phyloP scores from a whole-genome alignment of 768 basidiomycete genomes.

The Hydnomerulius pinastri region DNA sequence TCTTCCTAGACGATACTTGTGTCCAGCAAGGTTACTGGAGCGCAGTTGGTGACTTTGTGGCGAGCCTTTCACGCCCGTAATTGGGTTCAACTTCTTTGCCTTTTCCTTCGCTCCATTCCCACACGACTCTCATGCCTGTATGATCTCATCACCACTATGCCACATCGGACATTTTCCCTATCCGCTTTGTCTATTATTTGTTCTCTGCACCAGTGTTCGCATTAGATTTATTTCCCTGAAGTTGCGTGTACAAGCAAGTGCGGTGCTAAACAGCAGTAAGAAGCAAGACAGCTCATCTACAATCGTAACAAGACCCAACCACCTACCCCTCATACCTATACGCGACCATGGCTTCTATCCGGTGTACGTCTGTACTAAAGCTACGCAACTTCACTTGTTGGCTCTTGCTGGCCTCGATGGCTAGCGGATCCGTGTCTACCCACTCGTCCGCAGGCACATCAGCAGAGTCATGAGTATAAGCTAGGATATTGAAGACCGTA shows the following conservation, averaged over 20 bases:
- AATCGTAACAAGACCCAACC: neutral
- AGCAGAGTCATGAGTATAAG: conserved; percentile 90
- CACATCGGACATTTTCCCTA: neutral
- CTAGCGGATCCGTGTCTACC: conserved; percentile 92
- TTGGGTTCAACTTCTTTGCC: neutral
- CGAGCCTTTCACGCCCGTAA: conserved; percentile 20
- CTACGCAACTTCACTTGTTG: conserved; percentile 93
- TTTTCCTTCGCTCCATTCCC: neutral
- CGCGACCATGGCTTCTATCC: conserved; percentile 97
- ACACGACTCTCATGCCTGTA: neutral
- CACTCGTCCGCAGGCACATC: conserved; percentile 93
- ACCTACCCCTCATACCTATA: conserved; percentile 85
- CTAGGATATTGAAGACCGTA: conserved; percentile 96
- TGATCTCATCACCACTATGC: neutral
- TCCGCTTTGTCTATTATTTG: neutral
- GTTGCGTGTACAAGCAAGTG: neutral
- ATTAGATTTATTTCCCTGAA: neutral
- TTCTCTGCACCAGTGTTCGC: neutral
- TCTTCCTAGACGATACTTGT: conserved; percentile 52
- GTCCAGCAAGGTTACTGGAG: conserved; percentile 56
- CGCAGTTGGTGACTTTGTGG: conserved; percentile 51
- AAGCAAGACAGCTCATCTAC: neutral
- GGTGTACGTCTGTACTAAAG: conserved; percentile 98
- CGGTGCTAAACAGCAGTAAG: neutral
- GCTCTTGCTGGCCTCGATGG: conserved; percentile 91